Evolutionary conservation across 257 asterid genomes (phyloP).

Genomic region (Solanum okadae): DNA sequence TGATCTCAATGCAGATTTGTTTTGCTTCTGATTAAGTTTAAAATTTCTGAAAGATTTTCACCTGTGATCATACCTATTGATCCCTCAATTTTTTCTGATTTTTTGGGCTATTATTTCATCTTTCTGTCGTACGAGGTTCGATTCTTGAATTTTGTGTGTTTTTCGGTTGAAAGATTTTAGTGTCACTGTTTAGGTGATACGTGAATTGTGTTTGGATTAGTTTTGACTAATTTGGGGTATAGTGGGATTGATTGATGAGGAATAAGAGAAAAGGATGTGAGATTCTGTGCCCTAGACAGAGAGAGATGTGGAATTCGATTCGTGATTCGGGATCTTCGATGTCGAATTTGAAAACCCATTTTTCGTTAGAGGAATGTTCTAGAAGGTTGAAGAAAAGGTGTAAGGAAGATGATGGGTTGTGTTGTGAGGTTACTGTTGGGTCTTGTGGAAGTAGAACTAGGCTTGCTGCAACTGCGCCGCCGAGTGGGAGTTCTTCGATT

Average conservation of each 20-base stretch:
- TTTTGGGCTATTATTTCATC: neutral
- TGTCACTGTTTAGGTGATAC: neutral
- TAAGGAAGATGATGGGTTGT: constrained; percentile 20
- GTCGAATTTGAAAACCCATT: constrained; percentile 27
- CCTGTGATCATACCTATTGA: neutral
- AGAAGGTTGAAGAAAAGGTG: constrained; percentile 36
- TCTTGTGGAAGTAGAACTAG: constrained; percentile 29
- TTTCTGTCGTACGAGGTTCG: neutral
- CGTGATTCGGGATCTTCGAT: constrained; percentile 18
- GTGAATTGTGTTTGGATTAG: neutral
- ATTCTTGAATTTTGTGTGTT: neutral
- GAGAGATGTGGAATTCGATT: constrained; percentile 7
- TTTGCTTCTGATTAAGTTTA: neutral
- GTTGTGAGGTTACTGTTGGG: constrained; percentile 18
- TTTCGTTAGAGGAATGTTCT: constrained; percentile 31
- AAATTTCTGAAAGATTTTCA: neutral
- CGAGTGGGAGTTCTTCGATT: constrained; percentile 23
- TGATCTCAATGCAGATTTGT: neutral
- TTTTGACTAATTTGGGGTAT: neutral
- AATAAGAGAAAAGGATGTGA: constrained; percentile 43
- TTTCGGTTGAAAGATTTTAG: neutral
- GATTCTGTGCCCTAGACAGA: constrained; percentile 10
- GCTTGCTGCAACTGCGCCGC: constrained; percentile 32
- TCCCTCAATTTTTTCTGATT: neutral
- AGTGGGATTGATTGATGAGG: constrained; percentile 21